A percentile compares a stretch with the other conserved stretches of the same genome.
Evolutionary conservation across 2,329 filamentous ascomycete species (phyloP).

Genomic region (Dryadomyces quercivorus): DNA sequence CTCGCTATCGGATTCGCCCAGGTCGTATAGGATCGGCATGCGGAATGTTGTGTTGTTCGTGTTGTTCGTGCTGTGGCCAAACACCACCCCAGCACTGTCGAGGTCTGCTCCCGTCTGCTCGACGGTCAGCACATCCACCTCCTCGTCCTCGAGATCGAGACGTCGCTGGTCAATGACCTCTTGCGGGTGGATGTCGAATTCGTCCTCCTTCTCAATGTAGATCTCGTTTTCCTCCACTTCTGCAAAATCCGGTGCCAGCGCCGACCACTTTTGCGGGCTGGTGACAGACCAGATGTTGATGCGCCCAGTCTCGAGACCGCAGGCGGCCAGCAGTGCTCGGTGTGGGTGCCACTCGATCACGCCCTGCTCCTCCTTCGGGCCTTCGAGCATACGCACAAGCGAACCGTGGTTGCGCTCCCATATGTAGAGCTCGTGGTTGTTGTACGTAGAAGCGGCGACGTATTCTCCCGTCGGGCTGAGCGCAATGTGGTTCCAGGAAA

Average conservation of each 20-base stretch:
- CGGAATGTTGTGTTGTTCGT: conserved; percentile 46
- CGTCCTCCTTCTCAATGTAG: conserved; percentile 89
- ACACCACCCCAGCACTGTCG: not conserved
- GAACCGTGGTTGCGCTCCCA: conserved; percentile 94
- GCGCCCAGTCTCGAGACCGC: conserved; percentile 81
- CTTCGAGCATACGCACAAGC: conserved; percentile 91
- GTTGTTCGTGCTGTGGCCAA: not conserved
- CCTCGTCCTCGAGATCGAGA: conserved; percentile 84
- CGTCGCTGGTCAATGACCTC: conserved; percentile 89
- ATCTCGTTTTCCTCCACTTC: conserved; percentile 98
- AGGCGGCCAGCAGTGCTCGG: conserved; percentile 76
- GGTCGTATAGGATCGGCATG: conserved; percentile 87
- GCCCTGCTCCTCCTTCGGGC: conserved; percentile 90
- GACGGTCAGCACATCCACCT: conserved; percentile 76
- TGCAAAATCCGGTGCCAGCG: conserved; percentile 88
- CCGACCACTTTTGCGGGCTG: conserved; percentile 93
- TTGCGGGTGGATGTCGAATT: conserved; percentile 93
- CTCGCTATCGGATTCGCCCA: conserved; percentile 89
- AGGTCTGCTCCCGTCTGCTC: conserved; percentile 52
- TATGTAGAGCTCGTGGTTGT: conserved; percentile 97
- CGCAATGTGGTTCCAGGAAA: conserved; percentile 94
- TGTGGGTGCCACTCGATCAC: conserved; percentile 96
- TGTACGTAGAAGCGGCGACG: conserved; percentile 90
- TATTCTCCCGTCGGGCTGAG: conserved; percentile 94
- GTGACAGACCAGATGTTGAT: conserved; percentile 96